phyloP scores from a whole-genome alignment of 768 basidiomycete genomes.

The Suillus placidus region DNA sequence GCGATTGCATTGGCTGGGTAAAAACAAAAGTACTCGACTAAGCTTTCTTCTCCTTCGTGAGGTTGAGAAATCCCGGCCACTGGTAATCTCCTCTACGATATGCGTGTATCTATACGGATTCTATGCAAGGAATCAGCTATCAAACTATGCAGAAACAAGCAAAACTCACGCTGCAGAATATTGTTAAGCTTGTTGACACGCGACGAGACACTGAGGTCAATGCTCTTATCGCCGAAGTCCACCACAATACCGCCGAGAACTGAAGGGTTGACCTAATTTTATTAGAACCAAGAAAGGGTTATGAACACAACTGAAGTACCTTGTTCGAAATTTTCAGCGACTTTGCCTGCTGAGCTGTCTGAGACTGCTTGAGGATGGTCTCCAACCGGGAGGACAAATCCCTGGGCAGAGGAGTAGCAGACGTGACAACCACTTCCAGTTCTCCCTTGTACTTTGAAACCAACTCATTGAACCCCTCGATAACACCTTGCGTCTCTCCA shows the following conservation, averaged over 20 bases:
- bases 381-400: constrained; percentile 80
- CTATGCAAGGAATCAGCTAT: background rate
- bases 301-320: constrained; percentile 45
- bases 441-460: constrained; percentile 91
- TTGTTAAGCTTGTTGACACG: constrained; percentile 95
- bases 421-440: constrained; percentile 89
- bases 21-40: background rate
- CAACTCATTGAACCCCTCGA: constrained; percentile 90
- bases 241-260: constrained; percentile 91
- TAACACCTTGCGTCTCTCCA: constrained; percentile 79
- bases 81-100: background rate
- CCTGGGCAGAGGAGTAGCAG: constrained; percentile 77
- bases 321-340: constrained; percentile 89
- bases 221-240: constrained; percentile 98
- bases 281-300: constrained; percentile 8
- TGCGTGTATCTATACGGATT: constrained; percentile 2
- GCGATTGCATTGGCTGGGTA: background rate
- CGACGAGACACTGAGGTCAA: constrained; percentile 93
- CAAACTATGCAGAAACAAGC: background rate
- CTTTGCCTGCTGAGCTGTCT: constrained; percentile 87
- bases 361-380: constrained; percentile 80
- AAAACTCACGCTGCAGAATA: constrained; percentile 46
- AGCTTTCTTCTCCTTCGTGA: background rate
- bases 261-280: constrained; percentile 80
- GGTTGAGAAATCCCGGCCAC: background rate